Evolutionary conservation across 495 filamentous ascomycete species (phyloP).

Genomic region (Aspergillus hancockii): DNA sequence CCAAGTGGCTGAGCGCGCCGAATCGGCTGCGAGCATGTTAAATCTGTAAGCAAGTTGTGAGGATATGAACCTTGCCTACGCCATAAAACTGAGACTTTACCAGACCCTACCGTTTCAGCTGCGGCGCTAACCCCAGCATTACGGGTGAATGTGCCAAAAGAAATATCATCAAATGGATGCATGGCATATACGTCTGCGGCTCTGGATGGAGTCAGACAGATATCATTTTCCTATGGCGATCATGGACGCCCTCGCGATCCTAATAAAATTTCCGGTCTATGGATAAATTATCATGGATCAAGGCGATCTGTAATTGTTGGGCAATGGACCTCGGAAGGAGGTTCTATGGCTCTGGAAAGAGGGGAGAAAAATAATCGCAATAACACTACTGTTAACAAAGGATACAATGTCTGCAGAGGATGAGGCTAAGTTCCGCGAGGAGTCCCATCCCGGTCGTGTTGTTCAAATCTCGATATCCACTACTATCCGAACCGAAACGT

Average conservation of each 20-base stretch:
- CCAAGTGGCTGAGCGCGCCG: too few relatives aligned
- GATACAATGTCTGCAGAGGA: neutral
- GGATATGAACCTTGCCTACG: too few relatives aligned
- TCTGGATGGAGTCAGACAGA: conserved; percentile 3
- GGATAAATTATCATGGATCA: conserved; percentile 11
- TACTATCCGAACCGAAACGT: neutral
- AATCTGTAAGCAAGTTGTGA: too few relatives aligned
- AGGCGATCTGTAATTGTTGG: conserved; percentile 8
- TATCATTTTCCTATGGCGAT: conserved; percentile 6
- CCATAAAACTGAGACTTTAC: too few relatives aligned
- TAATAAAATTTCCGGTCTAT: conserved; percentile 14
- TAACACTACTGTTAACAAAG: conserved; percentile 6
- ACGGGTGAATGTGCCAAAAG: conserved; percentile 1
- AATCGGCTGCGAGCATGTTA: too few relatives aligned
- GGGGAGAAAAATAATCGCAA: conserved; percentile 6
- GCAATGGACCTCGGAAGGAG: conserved; percentile 12
- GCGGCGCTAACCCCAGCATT: neutral
- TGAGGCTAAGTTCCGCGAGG: too few relatives aligned
- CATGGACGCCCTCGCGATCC: conserved; percentile 5
- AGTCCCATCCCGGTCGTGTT: conserved; percentile 7
- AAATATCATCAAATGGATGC: conserved; percentile 4
- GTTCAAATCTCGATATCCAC: conserved; percentile 8
- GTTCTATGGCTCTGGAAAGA: neutral
- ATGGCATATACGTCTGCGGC: conserved; percentile 9
- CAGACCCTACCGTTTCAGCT: neutral